A percentile compares a stretch with the other conserved stretches of the same genome.
phyloP scores from a whole-genome alignment of 2,329 filamentous ascomycete genomes.

The Fusarium sp. region DNA sequence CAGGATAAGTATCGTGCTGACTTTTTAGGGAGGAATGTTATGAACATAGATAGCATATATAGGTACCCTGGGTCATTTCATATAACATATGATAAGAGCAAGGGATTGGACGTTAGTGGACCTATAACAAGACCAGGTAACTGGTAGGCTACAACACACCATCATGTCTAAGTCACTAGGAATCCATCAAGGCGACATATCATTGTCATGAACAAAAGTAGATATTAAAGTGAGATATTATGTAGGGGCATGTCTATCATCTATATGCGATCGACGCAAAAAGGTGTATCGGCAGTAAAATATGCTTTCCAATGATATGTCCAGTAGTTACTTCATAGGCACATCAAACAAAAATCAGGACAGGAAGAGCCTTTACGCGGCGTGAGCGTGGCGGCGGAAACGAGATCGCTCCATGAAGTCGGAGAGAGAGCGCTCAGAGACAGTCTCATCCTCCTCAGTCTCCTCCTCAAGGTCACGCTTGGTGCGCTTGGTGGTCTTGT shows the following conservation, averaged over 20 bases:
- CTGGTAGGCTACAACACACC: too few relatives aligned
- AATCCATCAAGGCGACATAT: neutral
- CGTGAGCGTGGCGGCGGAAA: constrained; percentile 21
- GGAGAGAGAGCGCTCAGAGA: constrained; percentile 24
- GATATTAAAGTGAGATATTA: constrained; percentile 5
- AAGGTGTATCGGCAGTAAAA: constrained; percentile 17
- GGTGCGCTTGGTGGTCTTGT: constrained; percentile 34
- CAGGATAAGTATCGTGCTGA: neutral
- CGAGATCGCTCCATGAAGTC: constrained; percentile 32
- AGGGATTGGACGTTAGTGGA: constrained; percentile 3
- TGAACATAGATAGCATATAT: too few relatives aligned
- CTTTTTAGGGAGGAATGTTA: too few relatives aligned
- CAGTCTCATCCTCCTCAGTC: constrained; percentile 9
- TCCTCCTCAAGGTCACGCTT: constrained; percentile 30
- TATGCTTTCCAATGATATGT: constrained; percentile 14
- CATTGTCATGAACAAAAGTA: neutral
- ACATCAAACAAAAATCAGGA: constrained; percentile 17
- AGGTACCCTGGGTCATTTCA: too few relatives aligned
- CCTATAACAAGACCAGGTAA: too few relatives aligned
- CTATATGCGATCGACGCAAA: constrained; percentile 23
- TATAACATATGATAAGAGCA: too few relatives aligned
- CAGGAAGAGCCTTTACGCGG: constrained; percentile 11
- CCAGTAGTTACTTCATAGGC: constrained; percentile 16
- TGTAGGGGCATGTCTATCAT: constrained; percentile 22
- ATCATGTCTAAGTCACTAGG: neutral